These are phyloP conservation scores for Stromatinia cepivora DNA, from an alignment of 2,329 filamentous ascomycete species.

Conservation along the genomic window DNA sequence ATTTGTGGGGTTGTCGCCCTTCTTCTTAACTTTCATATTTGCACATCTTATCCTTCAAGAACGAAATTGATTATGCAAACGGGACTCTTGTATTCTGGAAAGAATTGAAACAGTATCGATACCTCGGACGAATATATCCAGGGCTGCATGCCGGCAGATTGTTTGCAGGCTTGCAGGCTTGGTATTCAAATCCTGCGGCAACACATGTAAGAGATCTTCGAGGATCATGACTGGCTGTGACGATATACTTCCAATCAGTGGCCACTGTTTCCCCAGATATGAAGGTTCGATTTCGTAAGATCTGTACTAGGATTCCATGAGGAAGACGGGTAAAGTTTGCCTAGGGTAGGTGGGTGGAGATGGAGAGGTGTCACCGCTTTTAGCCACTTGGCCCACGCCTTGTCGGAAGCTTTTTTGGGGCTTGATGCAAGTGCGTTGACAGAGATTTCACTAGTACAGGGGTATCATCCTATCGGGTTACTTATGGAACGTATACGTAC, in stretches of 20 bases:
- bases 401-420: slow-evolving; percentile 17
- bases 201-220: background rate
- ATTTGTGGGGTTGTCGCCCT: background rate
- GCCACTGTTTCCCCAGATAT: slow-evolving; percentile 3
- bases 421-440: slow-evolving; percentile 15
- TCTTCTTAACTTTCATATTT: background rate
- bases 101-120: background rate
- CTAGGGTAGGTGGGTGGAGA: slow-evolving; percentile 9
- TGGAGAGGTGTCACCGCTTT: slow-evolving; percentile 14
- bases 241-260: background rate
- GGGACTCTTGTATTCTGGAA: background rate
- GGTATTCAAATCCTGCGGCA: background rate
- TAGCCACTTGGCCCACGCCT: slow-evolving; percentile 20
- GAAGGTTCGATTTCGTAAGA: background rate
- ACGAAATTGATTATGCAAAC: background rate
- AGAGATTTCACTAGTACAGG: slow-evolving; percentile 19
- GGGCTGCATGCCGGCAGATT: background rate
- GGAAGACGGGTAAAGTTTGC: slow-evolving; percentile 7
- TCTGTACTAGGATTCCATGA: slow-evolving; percentile 8
- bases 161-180: background rate
- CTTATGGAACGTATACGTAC: slow-evolving; percentile 13
- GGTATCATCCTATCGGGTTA: slow-evolving; percentile 15
- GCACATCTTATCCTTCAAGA: background rate
- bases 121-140: background rate
- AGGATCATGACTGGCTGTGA: slow-evolving; percentile 9